phyloP scores from a whole-genome alignment of 1,139 yeast genomes.

The Nakaseomyces glabratus region DNA sequence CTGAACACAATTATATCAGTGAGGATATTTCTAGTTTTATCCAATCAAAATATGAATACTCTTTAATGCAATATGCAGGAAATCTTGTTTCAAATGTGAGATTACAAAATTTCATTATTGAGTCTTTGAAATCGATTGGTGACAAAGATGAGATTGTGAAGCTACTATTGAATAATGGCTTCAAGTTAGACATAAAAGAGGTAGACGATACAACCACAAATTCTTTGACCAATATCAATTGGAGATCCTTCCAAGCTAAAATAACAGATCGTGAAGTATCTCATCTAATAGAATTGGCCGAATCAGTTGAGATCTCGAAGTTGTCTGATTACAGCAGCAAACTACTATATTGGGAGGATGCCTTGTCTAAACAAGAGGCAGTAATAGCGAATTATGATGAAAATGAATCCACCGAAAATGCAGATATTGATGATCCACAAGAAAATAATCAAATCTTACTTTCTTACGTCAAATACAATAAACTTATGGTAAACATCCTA shows the following conservation, averaged over 20 bases:
- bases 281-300: slow-evolving; percentile 37
- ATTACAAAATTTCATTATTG: slow-evolving; percentile 18
- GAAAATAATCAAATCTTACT: slow-evolving; percentile 69
- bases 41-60: slow-evolving; percentile 24
- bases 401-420: slow-evolving; percentile 35
- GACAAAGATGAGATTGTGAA: slow-evolving; percentile 36
- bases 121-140: slow-evolving; percentile 13
- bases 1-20: slow-evolving; percentile 12
- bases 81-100: slow-evolving; percentile 19
- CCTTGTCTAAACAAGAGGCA: slow-evolving; percentile 41
- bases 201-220: slow-evolving; percentile 21
- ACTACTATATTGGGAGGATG: slow-evolving; percentile 49
- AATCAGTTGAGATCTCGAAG: slow-evolving; percentile 24
- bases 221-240: slow-evolving; percentile 38
- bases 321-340: slow-evolving; percentile 39
- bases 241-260: slow-evolving; percentile 70
- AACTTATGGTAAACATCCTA: slow-evolving; percentile 55
- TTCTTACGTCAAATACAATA: slow-evolving; percentile 65
- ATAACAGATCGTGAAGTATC: slow-evolving; percentile 69
- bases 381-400: slow-evolving; percentile 35
- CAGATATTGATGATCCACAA: slow-evolving; percentile 26
- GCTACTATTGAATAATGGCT: slow-evolving; percentile 35
- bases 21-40: slow-evolving; percentile 16
- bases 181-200: slow-evolving; percentile 13
- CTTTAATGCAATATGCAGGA: slow-evolving; percentile 25